A percentile compares a stretch with the other conserved stretches of the same genome.
Evolutionary conservation across 768 basidiomycete species (phyloP).

Genomic region (Pleurotus ostreatus): DNA sequence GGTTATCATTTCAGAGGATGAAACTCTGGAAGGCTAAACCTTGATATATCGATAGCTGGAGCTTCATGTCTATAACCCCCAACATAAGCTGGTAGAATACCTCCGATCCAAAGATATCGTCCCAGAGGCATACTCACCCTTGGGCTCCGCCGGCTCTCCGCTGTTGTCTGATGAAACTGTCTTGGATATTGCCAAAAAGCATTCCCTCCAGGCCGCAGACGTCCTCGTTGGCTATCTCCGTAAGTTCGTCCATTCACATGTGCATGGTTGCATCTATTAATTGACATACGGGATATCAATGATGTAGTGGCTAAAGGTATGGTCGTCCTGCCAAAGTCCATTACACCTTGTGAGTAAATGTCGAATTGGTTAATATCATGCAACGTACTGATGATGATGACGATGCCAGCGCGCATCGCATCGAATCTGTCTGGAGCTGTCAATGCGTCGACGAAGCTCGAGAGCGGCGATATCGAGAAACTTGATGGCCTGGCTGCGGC

Average conservation of each 20-base stretch:
- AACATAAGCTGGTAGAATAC: constrained; percentile 62
- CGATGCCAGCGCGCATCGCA: constrained; percentile 46
- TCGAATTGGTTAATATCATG: not conserved
- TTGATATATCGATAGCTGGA: constrained; percentile 46
- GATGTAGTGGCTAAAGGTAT: constrained; percentile 56
- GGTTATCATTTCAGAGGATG: not conserved
- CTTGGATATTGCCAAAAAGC: constrained; percentile 52
- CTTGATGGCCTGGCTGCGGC: constrained; percentile 57
- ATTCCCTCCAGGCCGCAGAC: constrained; percentile 50
- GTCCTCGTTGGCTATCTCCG: constrained; percentile 62
- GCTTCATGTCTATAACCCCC: constrained; percentile 71
- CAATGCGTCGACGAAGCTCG: constrained; percentile 40
- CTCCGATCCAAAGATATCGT: constrained; percentile 63
- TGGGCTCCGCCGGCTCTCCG: constrained; percentile 66
- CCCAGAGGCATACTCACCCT: constrained; percentile 78
- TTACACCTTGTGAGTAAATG: constrained; percentile 40
- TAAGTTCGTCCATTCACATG: constrained; percentile 24
- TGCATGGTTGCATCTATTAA: not conserved
- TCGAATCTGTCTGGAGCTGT: constrained; percentile 53
- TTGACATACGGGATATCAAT: constrained; percentile 8
- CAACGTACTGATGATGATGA: not conserved
- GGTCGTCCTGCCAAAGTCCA: constrained; percentile 73
- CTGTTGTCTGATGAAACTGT: constrained; percentile 62
- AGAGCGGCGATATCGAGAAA: constrained; percentile 44
- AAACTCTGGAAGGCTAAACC: not conserved